Evolutionary conservation across 129 eudicot species (phyloP), one percentile per base, ranked within the genome.

Genomic region (Escallonia rubra): DNA sequence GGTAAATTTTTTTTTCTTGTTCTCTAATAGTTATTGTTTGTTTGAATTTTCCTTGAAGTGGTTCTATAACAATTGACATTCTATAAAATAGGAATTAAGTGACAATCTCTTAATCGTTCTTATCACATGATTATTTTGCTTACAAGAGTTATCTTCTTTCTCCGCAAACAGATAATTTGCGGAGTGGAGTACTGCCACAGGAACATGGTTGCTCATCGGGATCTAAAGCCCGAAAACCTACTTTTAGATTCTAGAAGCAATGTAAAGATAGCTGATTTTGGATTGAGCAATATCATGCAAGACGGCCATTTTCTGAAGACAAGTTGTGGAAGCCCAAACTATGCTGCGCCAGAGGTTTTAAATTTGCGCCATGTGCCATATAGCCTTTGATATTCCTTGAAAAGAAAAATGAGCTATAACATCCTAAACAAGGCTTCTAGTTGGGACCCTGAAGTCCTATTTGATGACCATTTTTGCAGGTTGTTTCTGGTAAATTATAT

Each of bases 321-420:
- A 49, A 90, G 96, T 76, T 90, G 96, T 40, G 94, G 96, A 69
- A 90, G 94, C 79, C 96, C 96, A 34, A 90, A 90, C 72, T 90
- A 90, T 71, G 97, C 95, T 67, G 97, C 97, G 46, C 97, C 97
- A 6, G 97, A 90, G 97, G 97, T 90, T 72, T 62, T 68, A 49
- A 69, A 10, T 45, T 41, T 7, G 58, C 62, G 43, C 67, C 12
- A 48, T 57, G 45, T 70, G 39, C 43, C 39, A 50, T 66, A 12
- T 10, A 13, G n/a, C 46, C 50, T 9, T 38, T 43, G 4, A 3
- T n/a, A 38, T 3, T 47, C 12, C 2, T 23, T 54, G 57, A 6
- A 23, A 2, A 10, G 45, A 56, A 50, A 42, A 4, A 15, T 60
- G 16, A 40, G 14, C 51, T 23, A 41, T 8, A 23, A 57, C 9